A percentile compares a stretch with the other conserved stretches of the same genome.
These are phyloP conservation scores for Xylariaceae sp. DNA, from an alignment of 2,329 filamentous ascomycete genomes.

Conservation along the genomic window DNA sequence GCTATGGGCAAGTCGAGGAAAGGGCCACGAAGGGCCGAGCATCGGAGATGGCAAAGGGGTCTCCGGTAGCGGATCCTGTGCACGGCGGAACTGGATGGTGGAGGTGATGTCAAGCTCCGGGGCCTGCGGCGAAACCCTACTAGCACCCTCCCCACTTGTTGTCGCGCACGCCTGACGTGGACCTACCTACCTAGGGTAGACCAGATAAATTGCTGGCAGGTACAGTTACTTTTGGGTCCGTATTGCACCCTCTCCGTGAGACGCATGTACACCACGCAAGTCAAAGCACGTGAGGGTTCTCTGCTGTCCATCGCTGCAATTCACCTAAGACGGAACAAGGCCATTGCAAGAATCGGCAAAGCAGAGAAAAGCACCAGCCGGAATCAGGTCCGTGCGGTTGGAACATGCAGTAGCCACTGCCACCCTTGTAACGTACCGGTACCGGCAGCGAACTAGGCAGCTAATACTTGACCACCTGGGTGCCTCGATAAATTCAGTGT, in stretches of 20 bases:
- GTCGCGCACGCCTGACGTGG: not conserved
- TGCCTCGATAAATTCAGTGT: not conserved
- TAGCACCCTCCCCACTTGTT: conserved; percentile 4
- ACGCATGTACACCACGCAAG: not conserved
- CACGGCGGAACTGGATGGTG: not conserved
- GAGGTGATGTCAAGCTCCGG: conserved; percentile 16
- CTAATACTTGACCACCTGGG: too few species aligned
- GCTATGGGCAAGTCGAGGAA: conserved; percentile 1
- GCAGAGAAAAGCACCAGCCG: too few species aligned
- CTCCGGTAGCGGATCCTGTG: conserved; percentile 28
- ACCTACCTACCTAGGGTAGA: too few species aligned
- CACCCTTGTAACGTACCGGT: too few species aligned
- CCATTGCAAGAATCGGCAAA: too few species aligned
- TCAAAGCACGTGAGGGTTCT: conserved; percentile 27
- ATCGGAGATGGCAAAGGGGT: conserved; percentile 27
- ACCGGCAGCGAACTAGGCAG: too few species aligned
- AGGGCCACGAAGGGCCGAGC: conserved; percentile 21
- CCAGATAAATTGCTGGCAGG: too few species aligned
- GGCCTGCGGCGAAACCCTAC: not conserved
- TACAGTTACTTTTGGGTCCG: too few species aligned
- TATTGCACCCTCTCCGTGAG: too few species aligned
- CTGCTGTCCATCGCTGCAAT: conserved; percentile 25
- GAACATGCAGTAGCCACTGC: too few species aligned
- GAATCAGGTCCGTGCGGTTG: too few species aligned
- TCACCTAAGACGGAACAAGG: not conserved